These are phyloP conservation scores for Verticillium longisporum DNA, from an alignment of 2,329 filamentous ascomycete species.

Conservation along the genomic window DNA sequence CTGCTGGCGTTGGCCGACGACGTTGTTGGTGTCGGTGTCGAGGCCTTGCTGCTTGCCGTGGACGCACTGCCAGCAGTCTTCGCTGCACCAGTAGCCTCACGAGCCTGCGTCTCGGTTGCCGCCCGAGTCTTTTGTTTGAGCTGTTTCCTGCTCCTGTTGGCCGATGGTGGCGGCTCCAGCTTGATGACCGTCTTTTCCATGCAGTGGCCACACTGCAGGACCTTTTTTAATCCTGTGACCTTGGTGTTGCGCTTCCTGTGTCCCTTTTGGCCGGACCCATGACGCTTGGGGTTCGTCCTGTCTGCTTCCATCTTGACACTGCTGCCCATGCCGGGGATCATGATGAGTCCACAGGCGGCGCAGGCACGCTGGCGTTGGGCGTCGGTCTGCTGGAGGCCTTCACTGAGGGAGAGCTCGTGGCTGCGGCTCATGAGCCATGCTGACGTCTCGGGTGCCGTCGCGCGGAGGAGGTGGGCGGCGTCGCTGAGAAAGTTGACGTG, in stretches of 20 bases:
- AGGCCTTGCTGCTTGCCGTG: neutral
- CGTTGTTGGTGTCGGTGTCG: neutral
- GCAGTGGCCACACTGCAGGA: conserved; percentile 9
- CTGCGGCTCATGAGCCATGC: conserved; percentile 52
- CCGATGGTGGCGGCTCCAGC: conserved; percentile 4
- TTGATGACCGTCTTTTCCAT: conserved; percentile 5
- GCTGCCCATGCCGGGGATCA: conserved; percentile 43
- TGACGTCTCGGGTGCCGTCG: conserved; percentile 47
- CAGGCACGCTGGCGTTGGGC: conserved; percentile 48
- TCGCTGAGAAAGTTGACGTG: conserved; percentile 43
- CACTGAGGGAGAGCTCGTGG: conserved; percentile 39
- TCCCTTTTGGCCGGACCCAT: conserved; percentile 28
- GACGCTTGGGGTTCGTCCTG: conserved; percentile 9
- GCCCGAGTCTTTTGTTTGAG: neutral
- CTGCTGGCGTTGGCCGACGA: conserved; percentile 47
- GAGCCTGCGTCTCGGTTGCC: neutral
- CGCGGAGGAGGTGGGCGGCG: conserved; percentile 50
- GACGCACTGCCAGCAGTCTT: neutral
- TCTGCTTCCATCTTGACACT: conserved; percentile 29
- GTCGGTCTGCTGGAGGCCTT: conserved; percentile 36
- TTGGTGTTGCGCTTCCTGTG: conserved; percentile 14
- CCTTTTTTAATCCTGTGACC: conserved; percentile 5
- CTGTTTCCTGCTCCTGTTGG: neutral
- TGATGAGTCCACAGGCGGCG: conserved; percentile 53
- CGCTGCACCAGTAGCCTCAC: neutral